Base-by-base conservation (phyloP, 2,329 filamentous ascomycete species). In the Monilinia vaccinii-corymbosi region DNA sequence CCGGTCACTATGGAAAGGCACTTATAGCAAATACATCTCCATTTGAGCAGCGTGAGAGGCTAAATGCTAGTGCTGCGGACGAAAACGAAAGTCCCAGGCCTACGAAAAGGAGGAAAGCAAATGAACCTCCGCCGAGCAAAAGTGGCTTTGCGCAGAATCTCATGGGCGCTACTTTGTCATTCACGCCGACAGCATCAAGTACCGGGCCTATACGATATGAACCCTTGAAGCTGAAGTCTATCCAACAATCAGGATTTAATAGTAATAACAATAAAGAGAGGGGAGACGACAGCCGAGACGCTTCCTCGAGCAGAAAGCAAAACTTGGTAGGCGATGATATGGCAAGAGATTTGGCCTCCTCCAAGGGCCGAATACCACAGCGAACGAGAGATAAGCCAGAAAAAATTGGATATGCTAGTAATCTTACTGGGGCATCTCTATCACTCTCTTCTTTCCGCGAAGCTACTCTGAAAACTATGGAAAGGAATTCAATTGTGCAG, bases 1-100 rank as follows among this genome's bases (percentile, higher is more conserved):
- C 80, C 58, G 82, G 85, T 0, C 80, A 83, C 10, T 78, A 84
- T 67, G 84, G 84, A 0, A 85, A 85, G 67, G 80, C 86, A 3
- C 65, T 77, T 3, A 69, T 86, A 4, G 79, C 83, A 0, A 73
- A 70, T 9, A 79, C 79, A 56, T 89, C 87, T 1, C 87, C 88
- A 0, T 90, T 83, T 63, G 87, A 91, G 64, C 75, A 82, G 58
- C 75, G 79, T 42, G 76, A 78, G 68, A 51, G 67, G 48, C 40
- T 68, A 69, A 56, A 55, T n/a, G 40, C 34, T 25, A 60, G 51
- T 64, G 62, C 58, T 47, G 38, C 36, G 13, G 47, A 46, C 44
- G 61, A 50, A 25, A 62, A 64, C 31, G 64, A 66, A 46, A 63
- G 61, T 25, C 69, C 76, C 60, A 70, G 65, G 60, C 65, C 76